Percentiles rank a stretch among this genome's conserved stretches.
These are phyloP conservation scores for Neurospora sp. DNA, from an alignment of 495 filamentous ascomycete genomes.

Conservation along the genomic window DNA sequence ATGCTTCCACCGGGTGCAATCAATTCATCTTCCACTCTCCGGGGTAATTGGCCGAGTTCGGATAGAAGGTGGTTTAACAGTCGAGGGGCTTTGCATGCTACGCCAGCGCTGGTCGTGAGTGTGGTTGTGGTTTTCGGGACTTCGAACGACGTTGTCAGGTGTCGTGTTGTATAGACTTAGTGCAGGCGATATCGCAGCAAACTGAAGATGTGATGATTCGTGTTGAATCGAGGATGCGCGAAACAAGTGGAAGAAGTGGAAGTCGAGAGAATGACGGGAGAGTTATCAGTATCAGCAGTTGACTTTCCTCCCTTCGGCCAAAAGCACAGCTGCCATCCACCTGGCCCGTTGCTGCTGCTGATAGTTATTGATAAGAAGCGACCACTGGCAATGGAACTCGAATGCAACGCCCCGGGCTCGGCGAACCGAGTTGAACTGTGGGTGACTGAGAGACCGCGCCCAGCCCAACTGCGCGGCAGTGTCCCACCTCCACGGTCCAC, in stretches of 20 bases:
- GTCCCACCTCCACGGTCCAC: background rate
- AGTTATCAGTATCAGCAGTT: background rate
- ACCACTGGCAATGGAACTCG: background rate
- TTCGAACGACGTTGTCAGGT: background rate
- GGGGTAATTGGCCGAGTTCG: background rate
- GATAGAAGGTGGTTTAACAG: background rate
- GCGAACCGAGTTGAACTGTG: background rate
- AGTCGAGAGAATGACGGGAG: background rate
- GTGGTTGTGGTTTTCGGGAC: background rate
- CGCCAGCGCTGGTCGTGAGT: background rate
- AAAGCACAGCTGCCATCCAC: background rate
- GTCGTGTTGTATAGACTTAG: background rate
- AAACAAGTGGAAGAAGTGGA: background rate
- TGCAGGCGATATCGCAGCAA: background rate
- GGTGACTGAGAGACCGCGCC: background rate
- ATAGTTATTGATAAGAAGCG: background rate
- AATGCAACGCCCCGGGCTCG: background rate
- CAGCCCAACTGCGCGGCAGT: background rate
- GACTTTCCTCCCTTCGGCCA: background rate
- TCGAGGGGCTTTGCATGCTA: background rate
- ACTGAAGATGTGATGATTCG: background rate
- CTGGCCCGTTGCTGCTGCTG: background rate
- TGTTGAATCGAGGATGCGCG: background rate
- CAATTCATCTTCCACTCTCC: background rate
- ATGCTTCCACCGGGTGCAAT: background rate